Percentiles rank a stretch among this genome's conserved stretches.
These are phyloP conservation scores for Boletus subparvulus DNA, from an alignment of 768 basidiomycete genomes.

Conservation along the genomic window DNA sequence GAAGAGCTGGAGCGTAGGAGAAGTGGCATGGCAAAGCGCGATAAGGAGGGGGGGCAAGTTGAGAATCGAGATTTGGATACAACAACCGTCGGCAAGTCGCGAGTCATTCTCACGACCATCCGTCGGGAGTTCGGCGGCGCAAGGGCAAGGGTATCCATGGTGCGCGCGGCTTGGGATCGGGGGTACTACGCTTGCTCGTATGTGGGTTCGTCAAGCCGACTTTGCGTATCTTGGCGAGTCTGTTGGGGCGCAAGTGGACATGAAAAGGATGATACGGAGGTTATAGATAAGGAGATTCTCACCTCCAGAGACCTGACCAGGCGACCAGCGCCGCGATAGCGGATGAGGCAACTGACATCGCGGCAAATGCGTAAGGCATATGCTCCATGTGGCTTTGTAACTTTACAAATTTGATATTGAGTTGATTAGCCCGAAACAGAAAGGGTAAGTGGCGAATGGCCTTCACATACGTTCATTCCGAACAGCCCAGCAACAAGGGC, in stretches of 20 bases:
- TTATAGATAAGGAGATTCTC: slow-evolving; percentile 11
- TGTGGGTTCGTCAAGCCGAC: slow-evolving; percentile 39
- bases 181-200: slow-evolving; percentile 8
- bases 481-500: slow-evolving; percentile 89
- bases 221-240: slow-evolving; percentile 48
- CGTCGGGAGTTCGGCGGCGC: slow-evolving; percentile 39
- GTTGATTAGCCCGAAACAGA: slow-evolving; percentile 24
- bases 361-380: slow-evolving; percentile 71
- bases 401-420: slow-evolving; percentile 40
- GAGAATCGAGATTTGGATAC: not conserved
- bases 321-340: slow-evolving; percentile 60
- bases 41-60: slow-evolving; percentile 9
- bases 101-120: slow-evolving; percentile 37
- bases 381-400: slow-evolving; percentile 73
- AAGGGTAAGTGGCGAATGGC: slow-evolving; percentile 7
- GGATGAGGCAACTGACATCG: slow-evolving; percentile 59
- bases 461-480: slow-evolving; percentile 89
- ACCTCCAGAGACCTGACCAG: slow-evolving; percentile 67
- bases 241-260: slow-evolving; percentile 11
- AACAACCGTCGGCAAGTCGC: slow-evolving; percentile 5
- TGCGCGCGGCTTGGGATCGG: slow-evolving; percentile 16
- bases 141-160: slow-evolving; percentile 42
- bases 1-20: not conserved
- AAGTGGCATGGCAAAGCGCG: not conserved
- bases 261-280: slow-evolving; percentile 13